Conservation (phyloP, 192 early-diverging fungal species). For the Podila verticillata region DNA sequence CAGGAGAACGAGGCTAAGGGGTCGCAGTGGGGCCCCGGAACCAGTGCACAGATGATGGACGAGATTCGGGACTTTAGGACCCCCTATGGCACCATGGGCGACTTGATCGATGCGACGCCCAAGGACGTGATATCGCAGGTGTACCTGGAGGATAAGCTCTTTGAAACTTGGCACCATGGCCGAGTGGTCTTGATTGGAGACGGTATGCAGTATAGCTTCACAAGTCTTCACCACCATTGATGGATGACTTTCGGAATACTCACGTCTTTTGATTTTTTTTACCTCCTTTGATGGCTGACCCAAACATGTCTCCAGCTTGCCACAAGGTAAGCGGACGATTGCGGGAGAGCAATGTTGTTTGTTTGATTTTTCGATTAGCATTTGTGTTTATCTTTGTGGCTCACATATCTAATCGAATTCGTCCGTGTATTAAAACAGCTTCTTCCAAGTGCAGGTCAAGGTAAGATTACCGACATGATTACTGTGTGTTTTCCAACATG, state of each 20-base stretch:
- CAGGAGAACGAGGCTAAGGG: constrained; percentile 9
- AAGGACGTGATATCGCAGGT: constrained; percentile 29
- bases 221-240: neutral
- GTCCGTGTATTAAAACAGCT: neutral
- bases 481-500: too few species aligned
- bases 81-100: constrained; percentile 22
- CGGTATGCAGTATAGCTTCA: neutral
- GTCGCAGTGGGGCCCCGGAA: constrained; percentile 27
- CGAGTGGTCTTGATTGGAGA: constrained; percentile 28
- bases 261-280: neutral
- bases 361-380: too few species aligned
- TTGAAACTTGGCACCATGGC: constrained; percentile 34
- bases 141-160: constrained; percentile 32
- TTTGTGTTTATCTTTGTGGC: too few species aligned
- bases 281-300: neutral
- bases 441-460: constrained; percentile 33
- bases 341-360: too few species aligned
- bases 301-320: neutral
- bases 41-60: constrained; percentile 13
- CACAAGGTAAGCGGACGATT: constrained; percentile 23
- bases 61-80: constrained; percentile 2
- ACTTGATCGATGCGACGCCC: constrained; percentile 19
- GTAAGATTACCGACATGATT: neutral
- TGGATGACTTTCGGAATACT: neutral
- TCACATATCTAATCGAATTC: too few species aligned